Evolutionary conservation across 1,284 basidiomycete species (phyloP), one percentile per base, ranked within the genome.

Genomic region (Inonotus obliquus): DNA sequence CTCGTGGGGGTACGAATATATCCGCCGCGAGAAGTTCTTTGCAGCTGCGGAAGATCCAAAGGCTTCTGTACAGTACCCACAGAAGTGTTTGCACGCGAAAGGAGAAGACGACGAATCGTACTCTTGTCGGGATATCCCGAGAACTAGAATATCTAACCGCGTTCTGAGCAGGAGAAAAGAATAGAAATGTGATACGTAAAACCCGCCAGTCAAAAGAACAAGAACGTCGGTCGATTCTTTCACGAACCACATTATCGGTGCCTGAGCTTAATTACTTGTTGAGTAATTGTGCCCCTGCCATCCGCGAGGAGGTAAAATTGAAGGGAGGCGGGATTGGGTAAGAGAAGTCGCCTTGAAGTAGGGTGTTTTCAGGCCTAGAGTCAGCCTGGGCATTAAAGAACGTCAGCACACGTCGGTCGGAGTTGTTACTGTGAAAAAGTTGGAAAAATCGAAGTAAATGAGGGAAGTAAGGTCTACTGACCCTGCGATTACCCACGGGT

Each of bases 1-100:
- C 29, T 45, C 23, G 21, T 49, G 45, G 45, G 32, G 14, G 45
- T 49, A n/a, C n/a, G n/a, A n/a, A n/a, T n/a, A n/a, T n/a, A n/a
- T n/a, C n/a, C n/a, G n/a, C 38, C 9, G n/a, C 47, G 25, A 58
- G 29, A 48, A 48, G 35, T 21, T 38, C 7, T 17, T 49, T 49
- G 47, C 37, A 49, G 47, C 47, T 58, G 29, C 41, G 47, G 56
- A 58, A 51, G 29, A 38, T 35, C n/a, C n/a, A n/a, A 32, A 39
- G 41, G 47, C n/a, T 6, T 32, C 32, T 32, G 32, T 49, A 13
- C 27, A 44, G n/a, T 17, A n/a, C 41, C 41, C 19, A 17, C n/a
- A 44, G 51, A 32, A 9, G 32, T 9, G 9, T 32, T 32, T 25
- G 19, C 5, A 17, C 13, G 13, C 17, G 41, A 19, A 27, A 9